Percentiles rank a stretch among this genome's conserved stretches.
These are phyloP conservation scores for Backusella westeae DNA, from an alignment of 192 early-diverging fungal species.

Conservation along the genomic window DNA sequence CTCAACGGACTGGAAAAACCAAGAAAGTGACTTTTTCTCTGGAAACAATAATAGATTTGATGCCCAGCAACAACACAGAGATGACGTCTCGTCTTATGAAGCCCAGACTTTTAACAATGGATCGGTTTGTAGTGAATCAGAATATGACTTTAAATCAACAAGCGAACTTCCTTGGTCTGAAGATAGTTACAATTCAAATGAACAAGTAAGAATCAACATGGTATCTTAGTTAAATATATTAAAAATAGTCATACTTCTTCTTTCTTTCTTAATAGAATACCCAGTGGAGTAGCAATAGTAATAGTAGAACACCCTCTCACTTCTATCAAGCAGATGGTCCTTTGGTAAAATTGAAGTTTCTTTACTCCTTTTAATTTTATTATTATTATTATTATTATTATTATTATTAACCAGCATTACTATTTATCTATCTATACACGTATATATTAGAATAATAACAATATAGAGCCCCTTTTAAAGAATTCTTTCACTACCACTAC, in stretches of 20 bases:
- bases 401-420: not conserved
- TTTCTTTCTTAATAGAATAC: not conserved
- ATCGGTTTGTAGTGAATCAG: not conserved
- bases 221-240: not conserved
- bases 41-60: not conserved
- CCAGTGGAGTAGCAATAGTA: not conserved
- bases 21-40: not conserved
- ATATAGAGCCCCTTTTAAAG: conserved; percentile 35
- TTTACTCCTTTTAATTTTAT: not conserved
- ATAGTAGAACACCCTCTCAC: not conserved
- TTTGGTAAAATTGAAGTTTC: not conserved
- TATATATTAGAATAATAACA: not conserved
- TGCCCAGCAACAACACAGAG: not conserved
- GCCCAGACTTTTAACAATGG: not conserved
- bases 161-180: not conserved
- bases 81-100: not conserved
- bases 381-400: not conserved
- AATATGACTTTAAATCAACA: not conserved
- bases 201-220: not conserved
- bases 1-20: not conserved
- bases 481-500: not conserved
- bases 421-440: not conserved
- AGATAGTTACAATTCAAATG: not conserved
- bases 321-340: not conserved
- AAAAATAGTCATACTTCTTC: not conserved